These are phyloP conservation scores for Exophiala alcalophila DNA, from an alignment of 2,329 filamentous ascomycete genomes.

Conservation along the genomic window DNA sequence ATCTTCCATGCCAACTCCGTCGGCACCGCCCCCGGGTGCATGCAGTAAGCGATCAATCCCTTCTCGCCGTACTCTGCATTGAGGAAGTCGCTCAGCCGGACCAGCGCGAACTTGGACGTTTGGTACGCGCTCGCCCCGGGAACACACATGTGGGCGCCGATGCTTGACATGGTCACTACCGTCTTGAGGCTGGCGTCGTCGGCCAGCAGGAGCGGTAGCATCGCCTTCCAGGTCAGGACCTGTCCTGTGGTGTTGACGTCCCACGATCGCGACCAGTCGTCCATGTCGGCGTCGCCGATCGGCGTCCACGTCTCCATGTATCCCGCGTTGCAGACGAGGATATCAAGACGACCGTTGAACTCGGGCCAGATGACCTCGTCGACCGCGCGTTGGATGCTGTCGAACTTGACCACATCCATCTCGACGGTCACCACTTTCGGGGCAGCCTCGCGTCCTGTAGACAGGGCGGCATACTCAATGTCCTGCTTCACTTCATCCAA, in stretches of 20 bases:
- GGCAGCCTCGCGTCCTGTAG: neutral
- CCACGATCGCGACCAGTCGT: slow-evolving; percentile 25
- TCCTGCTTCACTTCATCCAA: neutral
- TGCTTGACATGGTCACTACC: slow-evolving; percentile 41
- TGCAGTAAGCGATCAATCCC: slow-evolving; percentile 21
- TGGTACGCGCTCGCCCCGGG: slow-evolving; percentile 47
- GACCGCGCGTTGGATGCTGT: slow-evolving; percentile 32
- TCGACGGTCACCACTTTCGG: neutral
- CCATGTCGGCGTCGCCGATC: slow-evolving; percentile 17
- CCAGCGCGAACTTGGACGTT: slow-evolving; percentile 44
- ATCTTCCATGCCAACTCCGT: slow-evolving; percentile 20
- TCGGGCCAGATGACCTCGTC: slow-evolving; percentile 28
- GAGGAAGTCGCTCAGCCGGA: slow-evolving; percentile 47
- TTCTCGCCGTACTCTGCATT: slow-evolving; percentile 44
- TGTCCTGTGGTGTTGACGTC: slow-evolving; percentile 27
- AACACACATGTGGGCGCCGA: slow-evolving; percentile 37
- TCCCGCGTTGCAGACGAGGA: slow-evolving; percentile 38
- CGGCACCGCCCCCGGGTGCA: slow-evolving; percentile 19
- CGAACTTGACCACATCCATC: neutral
- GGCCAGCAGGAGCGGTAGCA: slow-evolving; percentile 36
- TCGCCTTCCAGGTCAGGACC: slow-evolving; percentile 19
- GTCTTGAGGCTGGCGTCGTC: slow-evolving; percentile 17
- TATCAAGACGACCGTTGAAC: slow-evolving; percentile 33
- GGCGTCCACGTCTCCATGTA: slow-evolving; percentile 19
- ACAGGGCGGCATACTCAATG: neutral